Evolutionary conservation across 2,329 filamentous ascomycete genomes (phyloP).

Genomic region (Phyllosticta paracitricarpa): DNA sequence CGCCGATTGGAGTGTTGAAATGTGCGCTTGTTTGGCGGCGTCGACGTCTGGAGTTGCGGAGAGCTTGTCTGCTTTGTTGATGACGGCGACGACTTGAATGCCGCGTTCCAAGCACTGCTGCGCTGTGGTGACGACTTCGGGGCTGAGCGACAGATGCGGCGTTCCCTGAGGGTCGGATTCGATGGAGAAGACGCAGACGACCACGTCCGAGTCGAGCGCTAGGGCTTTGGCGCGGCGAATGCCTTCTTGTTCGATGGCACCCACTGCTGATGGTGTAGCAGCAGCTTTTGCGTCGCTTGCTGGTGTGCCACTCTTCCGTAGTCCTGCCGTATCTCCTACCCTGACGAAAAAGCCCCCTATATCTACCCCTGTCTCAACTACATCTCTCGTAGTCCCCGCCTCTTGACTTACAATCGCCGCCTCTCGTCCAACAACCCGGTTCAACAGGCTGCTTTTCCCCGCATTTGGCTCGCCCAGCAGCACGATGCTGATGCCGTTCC

Average conservation of each 20-base stretch:
- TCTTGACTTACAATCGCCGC: conserved; percentile 91
- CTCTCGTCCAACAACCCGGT: conserved; percentile 79
- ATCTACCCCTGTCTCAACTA: conserved; percentile 86
- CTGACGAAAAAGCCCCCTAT: conserved; percentile 82
- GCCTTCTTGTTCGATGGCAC: conserved; percentile 75
- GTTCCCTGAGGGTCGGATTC: conserved; percentile 36
- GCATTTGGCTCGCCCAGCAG: conserved; percentile 86
- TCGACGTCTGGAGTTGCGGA: conserved; percentile 20
- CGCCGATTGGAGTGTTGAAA: conserved; percentile 13
- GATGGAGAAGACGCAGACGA: conserved; percentile 69
- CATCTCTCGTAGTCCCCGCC: conserved; percentile 86
- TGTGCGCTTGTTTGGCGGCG: conserved; percentile 12
- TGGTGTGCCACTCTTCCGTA: conserved; percentile 38
- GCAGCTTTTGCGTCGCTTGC: not conserved
- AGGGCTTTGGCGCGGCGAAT: conserved; percentile 77
- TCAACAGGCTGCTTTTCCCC: conserved; percentile 90
- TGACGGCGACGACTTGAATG: conserved; percentile 46
- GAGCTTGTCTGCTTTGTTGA: conserved; percentile 52
- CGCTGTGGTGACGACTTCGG: conserved; percentile 47
- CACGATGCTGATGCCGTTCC: conserved; percentile 76
- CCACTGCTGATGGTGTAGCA: conserved; percentile 42
- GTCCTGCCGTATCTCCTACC: conserved; percentile 90
- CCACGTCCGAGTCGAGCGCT: conserved; percentile 73
- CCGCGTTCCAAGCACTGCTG: conserved; percentile 38
- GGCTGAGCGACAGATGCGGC: conserved; percentile 36